Percentiles rank a stretch among this genome's conserved stretches.
Evolutionary conservation across 805 yeast species (phyloP).

Genomic region (Metschnikowia orientalis): DNA sequence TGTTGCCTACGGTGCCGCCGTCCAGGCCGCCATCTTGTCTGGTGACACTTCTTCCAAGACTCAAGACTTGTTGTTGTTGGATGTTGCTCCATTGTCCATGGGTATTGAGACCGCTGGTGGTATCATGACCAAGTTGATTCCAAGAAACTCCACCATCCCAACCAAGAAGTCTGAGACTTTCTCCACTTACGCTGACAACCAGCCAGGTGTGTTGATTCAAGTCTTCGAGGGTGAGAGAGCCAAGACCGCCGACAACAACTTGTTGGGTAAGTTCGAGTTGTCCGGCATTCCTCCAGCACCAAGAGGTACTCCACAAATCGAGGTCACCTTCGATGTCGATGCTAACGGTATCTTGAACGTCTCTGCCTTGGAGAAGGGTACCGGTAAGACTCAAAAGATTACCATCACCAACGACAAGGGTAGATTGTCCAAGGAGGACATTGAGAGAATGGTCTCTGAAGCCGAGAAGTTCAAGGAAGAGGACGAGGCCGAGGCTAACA

Average conservation of each 20-base stretch:
- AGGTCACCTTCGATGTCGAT: slow-evolving; percentile 94
- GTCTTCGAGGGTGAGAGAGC: slow-evolving; percentile 99
- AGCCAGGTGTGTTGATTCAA: slow-evolving; percentile 97
- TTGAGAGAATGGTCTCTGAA: slow-evolving; percentile 95
- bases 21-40: slow-evolving; percentile 96
- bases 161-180: slow-evolving; percentile 95
- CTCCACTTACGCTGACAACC: slow-evolving; percentile 97
- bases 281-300: slow-evolving; percentile 98
- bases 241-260: slow-evolving; percentile 90
- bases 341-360: slow-evolving; percentile 97
- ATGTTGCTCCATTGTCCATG: slow-evolving; percentile 94
- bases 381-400: slow-evolving; percentile 95
- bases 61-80: slow-evolving; percentile 89
- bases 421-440: slow-evolving; percentile 95
- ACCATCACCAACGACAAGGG: slow-evolving; percentile 99
- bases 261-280: slow-evolving; percentile 95
- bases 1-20: slow-evolving; percentile 76
- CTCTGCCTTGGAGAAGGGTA: slow-evolving; percentile 95
- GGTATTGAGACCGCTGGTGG: slow-evolving; percentile 99
- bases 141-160: slow-evolving; percentile 97
- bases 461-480: slow-evolving; percentile 72
- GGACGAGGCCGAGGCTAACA: slow-evolving; percentile 84
- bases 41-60: slow-evolving; percentile 66
- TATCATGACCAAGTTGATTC: slow-evolving; percentile 96
- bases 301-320: slow-evolving; percentile 98